Percentiles rank a stretch among this genome's conserved stretches.
These are phyloP conservation scores for Neopestalotiopsis clavispora DNA, from an alignment of 2,329 filamentous ascomycete genomes.

Conservation along the genomic window DNA sequence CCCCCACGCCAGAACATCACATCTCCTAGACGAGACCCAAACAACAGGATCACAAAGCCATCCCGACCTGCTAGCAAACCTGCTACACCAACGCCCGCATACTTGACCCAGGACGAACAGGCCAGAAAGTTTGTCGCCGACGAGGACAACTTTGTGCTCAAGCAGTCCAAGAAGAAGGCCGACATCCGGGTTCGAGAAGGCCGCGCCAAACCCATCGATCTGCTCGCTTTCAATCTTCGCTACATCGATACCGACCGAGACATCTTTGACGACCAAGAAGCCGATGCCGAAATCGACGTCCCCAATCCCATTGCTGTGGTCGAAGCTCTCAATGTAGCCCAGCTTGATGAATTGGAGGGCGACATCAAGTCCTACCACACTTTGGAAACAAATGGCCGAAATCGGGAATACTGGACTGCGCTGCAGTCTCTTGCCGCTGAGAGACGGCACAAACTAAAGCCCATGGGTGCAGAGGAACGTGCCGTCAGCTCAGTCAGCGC, in stretches of 20 bases:
- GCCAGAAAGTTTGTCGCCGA: conserved; percentile 86
- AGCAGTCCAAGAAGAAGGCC: conserved; percentile 97
- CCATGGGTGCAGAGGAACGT: conserved; percentile 67
- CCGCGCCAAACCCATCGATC: conserved; percentile 90
- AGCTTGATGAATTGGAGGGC: conserved; percentile 77
- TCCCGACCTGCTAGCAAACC: conserved; percentile 35
- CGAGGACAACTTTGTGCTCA: conserved; percentile 94
- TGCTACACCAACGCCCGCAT: conserved; percentile 34
- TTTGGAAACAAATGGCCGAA: conserved; percentile 78
- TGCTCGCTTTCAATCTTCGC: conserved; percentile 87
- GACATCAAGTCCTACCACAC: conserved; percentile 82
- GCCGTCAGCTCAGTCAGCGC: conserved; percentile 81
- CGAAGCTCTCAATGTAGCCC: conserved; percentile 67
- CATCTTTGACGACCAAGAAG: conserved; percentile 83
- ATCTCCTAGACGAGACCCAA: conserved; percentile 59
- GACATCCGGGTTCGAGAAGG: conserved; percentile 92
- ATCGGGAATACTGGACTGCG: conserved; percentile 91
- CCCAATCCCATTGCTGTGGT: conserved; percentile 83
- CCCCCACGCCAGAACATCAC: conserved; percentile 53
- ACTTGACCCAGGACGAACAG: conserved; percentile 77
- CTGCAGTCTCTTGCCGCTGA: conserved; percentile 85
- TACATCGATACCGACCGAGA: conserved; percentile 86
- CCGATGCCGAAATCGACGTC: conserved; percentile 74
- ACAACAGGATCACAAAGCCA: conserved; percentile 61
- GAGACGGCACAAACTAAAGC: conserved; percentile 68